A percentile compares a stretch with the other conserved stretches of the same genome.
Evolutionary conservation across 352 stramenopile genomes (phyloP).

Genomic region (Phytophthora megakarya): DNA sequence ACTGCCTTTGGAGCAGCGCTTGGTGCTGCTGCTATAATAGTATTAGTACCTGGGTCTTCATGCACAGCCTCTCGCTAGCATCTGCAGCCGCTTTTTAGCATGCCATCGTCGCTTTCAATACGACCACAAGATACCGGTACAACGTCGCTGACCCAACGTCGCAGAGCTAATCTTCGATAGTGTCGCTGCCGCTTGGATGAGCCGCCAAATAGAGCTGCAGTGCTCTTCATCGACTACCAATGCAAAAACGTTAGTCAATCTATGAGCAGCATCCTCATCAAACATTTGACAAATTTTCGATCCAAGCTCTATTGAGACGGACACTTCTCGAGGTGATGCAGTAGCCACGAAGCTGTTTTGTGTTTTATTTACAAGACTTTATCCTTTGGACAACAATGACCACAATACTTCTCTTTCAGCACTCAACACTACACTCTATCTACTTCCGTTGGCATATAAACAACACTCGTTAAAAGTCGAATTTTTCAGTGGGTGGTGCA

Average conservation of each 20-base stretch:
- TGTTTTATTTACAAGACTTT: no score
- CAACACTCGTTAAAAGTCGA: constrained; percentile 43
- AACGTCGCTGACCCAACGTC: not conserved
- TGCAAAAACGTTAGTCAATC: no score
- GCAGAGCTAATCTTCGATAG: not conserved
- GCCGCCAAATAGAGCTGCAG: no score
- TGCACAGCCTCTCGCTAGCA: not conserved
- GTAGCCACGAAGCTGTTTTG: no score
- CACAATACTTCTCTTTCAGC: not conserved
- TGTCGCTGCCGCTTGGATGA: not conserved
- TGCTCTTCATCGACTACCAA: no score
- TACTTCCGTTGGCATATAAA: not conserved
- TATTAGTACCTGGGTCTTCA: no score
- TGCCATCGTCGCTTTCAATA: not conserved
- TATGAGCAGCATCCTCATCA: no score
- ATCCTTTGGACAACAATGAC: not conserved
- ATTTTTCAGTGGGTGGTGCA: constrained; percentile 55
- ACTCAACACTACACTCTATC: not conserved
- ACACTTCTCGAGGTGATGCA: no score
- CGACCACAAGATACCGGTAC: not conserved
- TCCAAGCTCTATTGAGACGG: no score
- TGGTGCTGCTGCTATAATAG: not conserved
- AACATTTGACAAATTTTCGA: no score
- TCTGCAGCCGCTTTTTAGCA: not conserved
- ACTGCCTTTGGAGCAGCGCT: not conserved